phyloP scores from a whole-genome alignment of 495 filamentous ascomycete species.

The Hypoxylon lenormandii region DNA sequence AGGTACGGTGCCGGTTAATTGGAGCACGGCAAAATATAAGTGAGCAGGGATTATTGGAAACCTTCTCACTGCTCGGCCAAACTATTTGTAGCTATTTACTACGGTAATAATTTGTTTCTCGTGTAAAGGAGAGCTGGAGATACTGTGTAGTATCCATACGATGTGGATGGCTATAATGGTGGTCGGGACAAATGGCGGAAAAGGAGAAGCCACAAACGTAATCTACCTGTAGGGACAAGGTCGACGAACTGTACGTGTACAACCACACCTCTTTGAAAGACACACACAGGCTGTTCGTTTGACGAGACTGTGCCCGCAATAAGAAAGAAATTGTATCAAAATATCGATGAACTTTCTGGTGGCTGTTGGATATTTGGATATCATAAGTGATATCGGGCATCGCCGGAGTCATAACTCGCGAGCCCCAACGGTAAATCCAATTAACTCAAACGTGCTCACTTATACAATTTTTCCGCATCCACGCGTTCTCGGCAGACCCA shows the following conservation, averaged over 20 bases:
- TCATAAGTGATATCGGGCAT: neutral
- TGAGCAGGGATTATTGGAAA: slow-evolving; percentile 27
- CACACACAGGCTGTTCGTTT: neutral
- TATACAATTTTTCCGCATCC: neutral
- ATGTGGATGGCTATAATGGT: no score
- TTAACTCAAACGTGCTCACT: slow-evolving; percentile 11
- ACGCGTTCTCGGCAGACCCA: neutral
- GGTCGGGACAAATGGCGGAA: neutral
- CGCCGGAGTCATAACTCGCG: neutral
- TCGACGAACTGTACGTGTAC: neutral
- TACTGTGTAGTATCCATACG: no score
- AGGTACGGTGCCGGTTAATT: slow-evolving; percentile 34
- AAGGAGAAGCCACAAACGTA: neutral
- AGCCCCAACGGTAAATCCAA: neutral
- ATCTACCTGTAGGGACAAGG: neutral
- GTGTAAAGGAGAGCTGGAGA: slow-evolving; percentile 2
- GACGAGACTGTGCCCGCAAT: no score
- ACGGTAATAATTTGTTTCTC: slow-evolving; percentile 2
- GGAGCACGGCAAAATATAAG: neutral
- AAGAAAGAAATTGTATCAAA: neutral
- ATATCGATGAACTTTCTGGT: neutral
- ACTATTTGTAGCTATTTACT: slow-evolving; percentile 20
- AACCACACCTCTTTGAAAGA: neutral
- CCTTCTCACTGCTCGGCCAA: slow-evolving; percentile 16
- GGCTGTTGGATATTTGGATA: neutral